Conservation (phyloP, 2,329 filamentous ascomycete species). For the Colletotrichum tanaceti region DNA sequence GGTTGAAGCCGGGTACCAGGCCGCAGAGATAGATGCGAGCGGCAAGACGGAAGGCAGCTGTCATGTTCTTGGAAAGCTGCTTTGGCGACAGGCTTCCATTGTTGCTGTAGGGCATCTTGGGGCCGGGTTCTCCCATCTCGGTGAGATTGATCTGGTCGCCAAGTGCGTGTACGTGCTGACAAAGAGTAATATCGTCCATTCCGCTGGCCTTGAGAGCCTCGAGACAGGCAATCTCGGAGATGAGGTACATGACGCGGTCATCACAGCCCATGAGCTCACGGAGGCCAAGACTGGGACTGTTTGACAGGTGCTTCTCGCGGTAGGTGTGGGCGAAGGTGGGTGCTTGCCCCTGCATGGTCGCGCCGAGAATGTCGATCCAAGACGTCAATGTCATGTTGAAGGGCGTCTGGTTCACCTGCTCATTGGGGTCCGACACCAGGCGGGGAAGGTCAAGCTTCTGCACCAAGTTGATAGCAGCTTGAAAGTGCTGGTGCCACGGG, state of each 20-base stretch:
- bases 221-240: conserved; percentile 96
- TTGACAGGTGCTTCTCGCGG: conserved; percentile 88
- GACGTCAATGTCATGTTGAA: conserved; percentile 96
- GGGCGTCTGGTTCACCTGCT: conserved; percentile 73
- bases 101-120: conserved; percentile 71
- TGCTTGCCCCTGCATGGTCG: conserved; percentile 88
- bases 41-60: conserved; percentile 88
- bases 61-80: conserved; percentile 89
- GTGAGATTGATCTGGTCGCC: conserved; percentile 87
- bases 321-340: conserved; percentile 96
- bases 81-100: conserved; percentile 83
- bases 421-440: conserved; percentile 70
- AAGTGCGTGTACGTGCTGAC: conserved; percentile 88
- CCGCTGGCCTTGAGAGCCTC: conserved; percentile 86
- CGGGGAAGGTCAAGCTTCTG: conserved; percentile 84
- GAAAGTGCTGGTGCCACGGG: conserved; percentile 97
- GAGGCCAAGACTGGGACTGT: conserved; percentile 75
- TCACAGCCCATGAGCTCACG: conserved; percentile 97
- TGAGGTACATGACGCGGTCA: conserved; percentile 96
- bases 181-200: conserved; percentile 87
- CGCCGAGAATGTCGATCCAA: conserved; percentile 97
- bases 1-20: conserved; percentile 88
- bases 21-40: conserved; percentile 98
- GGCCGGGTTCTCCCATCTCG: conserved; percentile 71
- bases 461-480: conserved; percentile 86